Evolutionary conservation across 129 eudicot species (phyloP).

Genomic region (Mikania micrantha): DNA sequence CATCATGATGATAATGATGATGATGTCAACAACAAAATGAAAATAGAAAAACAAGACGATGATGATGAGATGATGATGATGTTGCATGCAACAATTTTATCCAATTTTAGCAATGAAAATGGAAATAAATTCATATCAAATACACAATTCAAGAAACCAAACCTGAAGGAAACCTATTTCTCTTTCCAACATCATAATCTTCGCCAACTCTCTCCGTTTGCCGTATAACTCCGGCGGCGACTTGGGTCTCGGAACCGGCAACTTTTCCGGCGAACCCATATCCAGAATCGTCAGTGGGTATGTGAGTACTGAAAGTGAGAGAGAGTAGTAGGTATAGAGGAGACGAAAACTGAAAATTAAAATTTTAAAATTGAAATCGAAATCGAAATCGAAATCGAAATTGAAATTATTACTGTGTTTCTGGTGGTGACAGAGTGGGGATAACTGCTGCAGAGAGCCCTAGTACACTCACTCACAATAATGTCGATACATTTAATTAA

Average conservation of each 20-base stretch:
- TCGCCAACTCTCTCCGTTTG: conserved; percentile 73
- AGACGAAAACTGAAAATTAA: neutral
- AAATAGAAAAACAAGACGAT: too few species aligned
- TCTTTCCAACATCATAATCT: conserved; percentile 65
- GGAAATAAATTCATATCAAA: neutral
- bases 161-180: conserved; percentile 82
- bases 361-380: neutral
- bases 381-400: neutral
- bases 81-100: neutral
- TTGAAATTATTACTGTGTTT: conserved; percentile 10
- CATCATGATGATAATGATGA: neutral
- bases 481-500: conserved; percentile 2
- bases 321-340: neutral
- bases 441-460: conserved; percentile 25
- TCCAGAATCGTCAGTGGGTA: neutral
- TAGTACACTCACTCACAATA: conserved; percentile 21
- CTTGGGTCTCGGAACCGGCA: conserved; percentile 68
- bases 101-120: neutral
- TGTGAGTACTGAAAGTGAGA: neutral
- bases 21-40: too few species aligned
- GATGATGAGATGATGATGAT: too few species aligned
- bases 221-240: conserved; percentile 91
- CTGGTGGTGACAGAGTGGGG: conserved; percentile 26
- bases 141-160: neutral
- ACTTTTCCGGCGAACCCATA: conserved; percentile 21